Evolutionary conservation across 148 eudicot species (phyloP), one percentile per base, ranked within the genome.

Genomic region (Euryodendron excelsum): DNA sequence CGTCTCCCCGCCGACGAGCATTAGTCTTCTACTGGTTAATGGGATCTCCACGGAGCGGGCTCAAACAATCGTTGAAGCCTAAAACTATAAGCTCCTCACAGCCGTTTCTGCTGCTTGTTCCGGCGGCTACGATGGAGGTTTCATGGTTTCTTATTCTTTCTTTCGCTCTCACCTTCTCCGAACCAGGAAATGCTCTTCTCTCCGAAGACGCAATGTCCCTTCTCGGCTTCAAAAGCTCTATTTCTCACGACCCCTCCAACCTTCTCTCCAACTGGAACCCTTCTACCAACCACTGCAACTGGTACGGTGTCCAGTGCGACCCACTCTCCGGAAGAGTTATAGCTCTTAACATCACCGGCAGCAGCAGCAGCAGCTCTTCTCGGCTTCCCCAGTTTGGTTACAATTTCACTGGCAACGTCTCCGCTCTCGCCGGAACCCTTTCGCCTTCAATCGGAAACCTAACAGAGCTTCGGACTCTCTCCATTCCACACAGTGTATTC

Each of bases 401-500:
- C n/a, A n/a, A n/a, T n/a, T n/a, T n/a, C n/a, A n/a, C n/a, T n/a
- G n/a, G n/a, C n/a, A n/a, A n/a, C n/a, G n/a, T n/a, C n/a, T 2
- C 2, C 61, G 7, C 5, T 15, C 77, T 89, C 53, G 72, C 75
- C 37, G 89, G 90, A 72, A 76, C 71, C 72, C 81, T 89, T n/a
- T 18, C 82, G 25, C 62, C 86, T 12, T 83, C 89, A 41, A 78
- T 87, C 50, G 69, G 73, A 5, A 86, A 86, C 66, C 79, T 89
- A 27, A 59, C 87, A 18, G 75, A 77, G 20, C 90, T 87, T 28
- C 72, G 82, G 28, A 62, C 64, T 72, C 79, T 89, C 27, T 87
- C 88, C 15, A 65, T 89, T 47, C 76, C 84, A 0, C 17, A 64
- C 66, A 82, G 86, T 76, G 82, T 63, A 23, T 81, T 89, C n/a